phyloP scores from a whole-genome alignment of 139 green algal species.

The Auxenochlorella pyrenoidosa region DNA sequence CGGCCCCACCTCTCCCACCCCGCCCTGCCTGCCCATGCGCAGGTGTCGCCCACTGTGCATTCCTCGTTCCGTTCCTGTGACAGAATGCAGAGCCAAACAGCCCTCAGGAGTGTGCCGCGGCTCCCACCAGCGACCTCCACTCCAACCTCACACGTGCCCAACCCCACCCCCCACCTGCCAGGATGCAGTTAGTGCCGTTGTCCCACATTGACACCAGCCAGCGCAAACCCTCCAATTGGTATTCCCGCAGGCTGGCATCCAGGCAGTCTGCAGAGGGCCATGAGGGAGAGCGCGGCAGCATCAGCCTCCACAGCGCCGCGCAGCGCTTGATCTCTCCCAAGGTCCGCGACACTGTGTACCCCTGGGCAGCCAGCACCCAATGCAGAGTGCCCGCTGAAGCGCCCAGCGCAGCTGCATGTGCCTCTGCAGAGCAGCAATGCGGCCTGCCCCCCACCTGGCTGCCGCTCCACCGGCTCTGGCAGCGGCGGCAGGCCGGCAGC shows the following conservation, averaged over 20 bases:
- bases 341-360: no score
- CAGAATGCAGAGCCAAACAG: no score
- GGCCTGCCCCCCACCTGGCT: slow-evolving; percentile 34
- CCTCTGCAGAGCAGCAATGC: not conserved
- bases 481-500: not conserved
- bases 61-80: no score
- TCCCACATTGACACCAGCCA: slow-evolving; percentile 64
- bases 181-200: slow-evolving; percentile 66
- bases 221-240: slow-evolving; percentile 72
- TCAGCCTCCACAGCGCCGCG: no score
- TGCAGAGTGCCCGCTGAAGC: not conserved
- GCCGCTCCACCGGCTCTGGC: slow-evolving; percentile 28
- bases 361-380: no score
- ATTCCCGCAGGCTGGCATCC: slow-evolving; percentile 70
- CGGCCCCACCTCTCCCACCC: no score
- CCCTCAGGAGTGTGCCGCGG: no score
- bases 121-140: no score
- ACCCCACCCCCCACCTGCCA: slow-evolving; percentile 51
- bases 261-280: slow-evolving; percentile 16
- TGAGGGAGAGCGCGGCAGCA: not conserved
- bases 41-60: no score
- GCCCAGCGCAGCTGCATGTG: not conserved
- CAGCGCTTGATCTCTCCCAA: no score
- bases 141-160: no score
- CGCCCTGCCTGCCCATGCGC: no score